Conservation (phyloP, 345 rosid species). For the Raphanus sativus region DNA sequence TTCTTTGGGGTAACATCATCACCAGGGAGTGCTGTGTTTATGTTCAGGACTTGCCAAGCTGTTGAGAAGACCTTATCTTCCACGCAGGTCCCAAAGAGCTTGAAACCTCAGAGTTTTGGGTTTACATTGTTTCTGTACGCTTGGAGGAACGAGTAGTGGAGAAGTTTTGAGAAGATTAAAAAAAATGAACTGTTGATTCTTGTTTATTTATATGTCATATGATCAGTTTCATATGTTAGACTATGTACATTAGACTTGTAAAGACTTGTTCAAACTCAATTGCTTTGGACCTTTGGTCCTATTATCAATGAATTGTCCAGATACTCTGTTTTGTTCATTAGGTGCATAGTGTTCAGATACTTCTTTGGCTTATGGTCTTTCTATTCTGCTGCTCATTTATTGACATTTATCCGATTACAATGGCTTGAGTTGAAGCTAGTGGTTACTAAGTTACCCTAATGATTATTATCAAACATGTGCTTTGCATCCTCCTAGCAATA, state of each 20-base stretch:
- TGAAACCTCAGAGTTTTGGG: constrained; percentile 61
- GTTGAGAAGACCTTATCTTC: constrained; percentile 67
- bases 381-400: neutral
- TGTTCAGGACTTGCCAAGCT: constrained; percentile 77
- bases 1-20: constrained; percentile 66
- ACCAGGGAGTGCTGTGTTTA: constrained; percentile 78
- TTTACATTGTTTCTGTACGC: constrained; percentile 82
- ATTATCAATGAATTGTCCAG: constrained; percentile 7
- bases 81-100: constrained; percentile 51
- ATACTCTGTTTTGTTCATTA: constrained; percentile 20
- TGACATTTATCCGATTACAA: no score
- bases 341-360: no score
- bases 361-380: neutral
- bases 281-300: constrained; percentile 10
- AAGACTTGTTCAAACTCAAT: constrained; percentile 16
- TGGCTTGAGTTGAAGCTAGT: neutral
- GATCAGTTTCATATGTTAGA: constrained; percentile 8
- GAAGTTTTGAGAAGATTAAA: constrained; percentile 1
- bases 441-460: neutral
- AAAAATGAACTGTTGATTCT: constrained; percentile 43
- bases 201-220: constrained; percentile 22
- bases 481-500: neutral
- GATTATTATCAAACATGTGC: neutral
- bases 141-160: constrained; percentile 80
- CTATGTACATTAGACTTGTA: constrained; percentile 12